These are phyloP conservation scores for Pestalotiopsis sp. DNA, from an alignment of 2,329 filamentous ascomycete genomes.

Conservation along the genomic window DNA sequence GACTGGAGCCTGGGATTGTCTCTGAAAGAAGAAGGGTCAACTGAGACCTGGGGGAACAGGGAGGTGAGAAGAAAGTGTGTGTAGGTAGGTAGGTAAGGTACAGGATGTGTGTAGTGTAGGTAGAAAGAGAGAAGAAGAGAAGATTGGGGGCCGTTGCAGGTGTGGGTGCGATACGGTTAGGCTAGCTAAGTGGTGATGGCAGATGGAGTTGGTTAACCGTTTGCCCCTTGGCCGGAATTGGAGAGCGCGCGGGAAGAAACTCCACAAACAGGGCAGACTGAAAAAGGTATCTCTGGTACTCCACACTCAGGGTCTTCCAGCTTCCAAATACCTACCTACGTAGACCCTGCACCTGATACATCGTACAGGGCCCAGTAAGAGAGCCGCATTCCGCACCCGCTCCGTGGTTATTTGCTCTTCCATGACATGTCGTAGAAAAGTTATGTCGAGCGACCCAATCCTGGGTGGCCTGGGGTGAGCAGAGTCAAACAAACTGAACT, in stretches of 20 bases:
- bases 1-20: background rate
- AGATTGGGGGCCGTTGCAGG: background rate
- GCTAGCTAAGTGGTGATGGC: background rate
- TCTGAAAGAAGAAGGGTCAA: background rate
- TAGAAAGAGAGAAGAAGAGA: background rate
- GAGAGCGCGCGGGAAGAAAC: background rate
- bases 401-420: background rate
- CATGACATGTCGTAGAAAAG: background rate
- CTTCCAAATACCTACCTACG: background rate
- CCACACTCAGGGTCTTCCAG: background rate
- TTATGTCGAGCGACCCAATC: background rate
- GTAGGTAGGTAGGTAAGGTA: background rate
- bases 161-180: background rate
- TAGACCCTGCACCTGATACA: conserved; percentile 6
- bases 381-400: conserved; percentile 1
- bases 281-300: background rate
- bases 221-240: background rate
- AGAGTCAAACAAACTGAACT: too few relatives aligned
- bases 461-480: background rate
- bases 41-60: background rate
- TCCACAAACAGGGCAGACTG: conserved; percentile 12
- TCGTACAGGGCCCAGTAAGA: conserved; percentile 11
- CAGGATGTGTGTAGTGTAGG: background rate
- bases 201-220: background rate
- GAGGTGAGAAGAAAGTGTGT: background rate